Conservation (phyloP, 495 filamentous ascomycete species). For the Chlorociboria aeruginascens region DNA sequence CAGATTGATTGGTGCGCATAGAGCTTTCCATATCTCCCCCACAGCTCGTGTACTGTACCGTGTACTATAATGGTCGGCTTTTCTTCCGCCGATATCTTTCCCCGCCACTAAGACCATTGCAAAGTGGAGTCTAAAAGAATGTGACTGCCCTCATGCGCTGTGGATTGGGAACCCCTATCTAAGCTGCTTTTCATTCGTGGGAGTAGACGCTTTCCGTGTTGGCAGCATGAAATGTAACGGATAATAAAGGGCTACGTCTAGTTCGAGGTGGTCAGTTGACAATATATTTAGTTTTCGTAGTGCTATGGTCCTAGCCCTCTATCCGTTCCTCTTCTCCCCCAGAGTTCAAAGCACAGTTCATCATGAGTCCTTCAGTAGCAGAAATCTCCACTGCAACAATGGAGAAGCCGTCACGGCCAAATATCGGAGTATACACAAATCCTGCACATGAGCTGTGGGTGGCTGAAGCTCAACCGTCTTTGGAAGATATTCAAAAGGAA, state of each 20-base stretch:
- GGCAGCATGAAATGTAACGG: too few species aligned
- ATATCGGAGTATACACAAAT: constrained; percentile 94
- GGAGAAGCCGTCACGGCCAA: constrained; percentile 45
- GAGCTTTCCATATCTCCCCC: neutral
- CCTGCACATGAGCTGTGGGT: constrained; percentile 87
- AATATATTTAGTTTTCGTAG: neutral
- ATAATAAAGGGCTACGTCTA: neutral
- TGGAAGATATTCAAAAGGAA: constrained; percentile 62
- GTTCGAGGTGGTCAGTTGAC: neutral
- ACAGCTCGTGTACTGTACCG: too few species aligned
- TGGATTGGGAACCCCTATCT: too few species aligned
- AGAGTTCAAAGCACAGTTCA: neutral
- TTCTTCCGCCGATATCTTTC: too few species aligned
- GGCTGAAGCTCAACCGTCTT: constrained; percentile 58
- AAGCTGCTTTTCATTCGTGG: too few species aligned
- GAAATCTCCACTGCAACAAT: constrained; percentile 4
- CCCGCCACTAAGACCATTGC: too few species aligned
- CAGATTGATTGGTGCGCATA: constrained; percentile 3
- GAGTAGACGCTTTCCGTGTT: too few species aligned
- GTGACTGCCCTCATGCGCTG: too few species aligned
- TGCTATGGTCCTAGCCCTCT: too few species aligned
- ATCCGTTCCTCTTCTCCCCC: too few species aligned
- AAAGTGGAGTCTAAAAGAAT: too few species aligned
- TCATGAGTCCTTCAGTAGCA: constrained; percentile 17
- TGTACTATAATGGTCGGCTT: too few species aligned